A percentile compares a stretch with the other conserved stretches of the same genome.
These are phyloP conservation scores for Zygoascus hellenicus DNA, from an alignment of 1,139 yeast species.

Conservation along the genomic window DNA sequence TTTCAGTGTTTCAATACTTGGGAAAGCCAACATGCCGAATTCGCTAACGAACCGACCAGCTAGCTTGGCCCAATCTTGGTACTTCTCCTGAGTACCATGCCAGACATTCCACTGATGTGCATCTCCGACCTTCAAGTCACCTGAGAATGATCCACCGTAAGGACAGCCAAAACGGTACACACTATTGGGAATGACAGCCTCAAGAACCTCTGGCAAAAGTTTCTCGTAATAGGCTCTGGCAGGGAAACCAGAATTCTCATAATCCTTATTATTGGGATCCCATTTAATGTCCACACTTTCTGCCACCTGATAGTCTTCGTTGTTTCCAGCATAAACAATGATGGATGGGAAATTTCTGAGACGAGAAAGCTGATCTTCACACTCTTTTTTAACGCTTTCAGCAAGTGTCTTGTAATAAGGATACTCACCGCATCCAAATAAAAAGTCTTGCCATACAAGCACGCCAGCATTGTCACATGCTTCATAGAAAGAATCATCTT, in stretches of 20 bases:
- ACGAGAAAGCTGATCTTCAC: slow-evolving; percentile 31
- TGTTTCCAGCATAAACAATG: slow-evolving; percentile 30
- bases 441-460: slow-evolving; percentile 46
- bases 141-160: slow-evolving; percentile 36
- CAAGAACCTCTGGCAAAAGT: slow-evolving; percentile 34
- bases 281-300: slow-evolving; percentile 34
- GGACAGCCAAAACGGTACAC: slow-evolving; percentile 45
- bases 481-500: slow-evolving; percentile 38
- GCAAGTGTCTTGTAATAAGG: slow-evolving; percentile 33
- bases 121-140: slow-evolving; percentile 40
- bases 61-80: slow-evolving; percentile 42
- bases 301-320: slow-evolving; percentile 45
- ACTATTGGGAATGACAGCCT: slow-evolving; percentile 26
- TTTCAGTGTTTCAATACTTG: slow-evolving; percentile 33
- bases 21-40: slow-evolving; percentile 45
- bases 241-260: slow-evolving; percentile 36
- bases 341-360: slow-evolving; percentile 11
- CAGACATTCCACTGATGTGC: slow-evolving; percentile 49
- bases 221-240: slow-evolving; percentile 41
- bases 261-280: slow-evolving; percentile 32
- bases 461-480: slow-evolving; percentile 42
- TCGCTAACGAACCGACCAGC: slow-evolving; percentile 45
- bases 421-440: slow-evolving; percentile 47
- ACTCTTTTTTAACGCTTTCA: slow-evolving; percentile 34
- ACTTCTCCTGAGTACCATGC: slow-evolving; percentile 45